Conservation (phyloP, 208 protist species). For the Crithidia acanthocephali region DNA sequence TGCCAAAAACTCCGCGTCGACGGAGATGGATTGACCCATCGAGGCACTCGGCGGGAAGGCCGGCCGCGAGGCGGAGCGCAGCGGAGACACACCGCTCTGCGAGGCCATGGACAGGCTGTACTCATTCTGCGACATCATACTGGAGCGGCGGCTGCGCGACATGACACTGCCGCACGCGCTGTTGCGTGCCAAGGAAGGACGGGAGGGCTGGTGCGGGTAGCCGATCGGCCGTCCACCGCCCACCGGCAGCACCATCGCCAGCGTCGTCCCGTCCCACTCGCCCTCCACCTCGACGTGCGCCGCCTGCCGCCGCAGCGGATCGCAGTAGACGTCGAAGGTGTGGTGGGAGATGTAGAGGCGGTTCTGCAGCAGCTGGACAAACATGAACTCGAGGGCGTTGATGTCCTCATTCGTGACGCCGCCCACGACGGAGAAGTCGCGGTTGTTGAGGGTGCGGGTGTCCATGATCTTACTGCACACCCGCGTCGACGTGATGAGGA, state of each 20-base stretch:
- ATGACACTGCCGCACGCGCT: constrained; percentile 12
- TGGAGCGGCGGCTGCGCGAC: constrained; percentile 33
- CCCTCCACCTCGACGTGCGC: constrained; percentile 32
- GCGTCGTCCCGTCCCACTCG: constrained; percentile 14
- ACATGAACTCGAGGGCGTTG: constrained; percentile 65
- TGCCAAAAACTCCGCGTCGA: constrained; percentile 26
- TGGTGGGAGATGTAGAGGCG: constrained; percentile 61
- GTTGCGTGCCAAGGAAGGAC: constrained; percentile 13
- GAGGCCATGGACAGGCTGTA: constrained; percentile 27
- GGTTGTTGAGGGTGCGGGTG: constrained; percentile 77
- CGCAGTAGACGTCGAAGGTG: constrained; percentile 66
- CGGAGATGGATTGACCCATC: constrained; percentile 25
- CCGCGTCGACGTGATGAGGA: constrained; percentile 58
- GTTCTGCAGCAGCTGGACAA: constrained; percentile 57
- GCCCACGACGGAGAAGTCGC: constrained; percentile 69
- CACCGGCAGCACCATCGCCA: constrained; percentile 13
- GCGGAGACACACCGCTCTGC: constrained; percentile 27
- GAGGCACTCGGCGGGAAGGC: constrained; percentile 29
- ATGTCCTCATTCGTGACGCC: constrained; percentile 69
- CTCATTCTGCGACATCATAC: constrained; percentile 33
- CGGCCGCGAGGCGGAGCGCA: constrained; percentile 30
- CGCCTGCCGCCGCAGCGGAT: constrained; percentile 26
- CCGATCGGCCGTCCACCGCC: neutral
- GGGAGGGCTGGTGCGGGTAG: constrained; percentile 20
- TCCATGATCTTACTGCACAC: constrained; percentile 79